Evolutionary conservation across 768 basidiomycete species (phyloP).

Genomic region (Pleurotus citrinopileatus): DNA sequence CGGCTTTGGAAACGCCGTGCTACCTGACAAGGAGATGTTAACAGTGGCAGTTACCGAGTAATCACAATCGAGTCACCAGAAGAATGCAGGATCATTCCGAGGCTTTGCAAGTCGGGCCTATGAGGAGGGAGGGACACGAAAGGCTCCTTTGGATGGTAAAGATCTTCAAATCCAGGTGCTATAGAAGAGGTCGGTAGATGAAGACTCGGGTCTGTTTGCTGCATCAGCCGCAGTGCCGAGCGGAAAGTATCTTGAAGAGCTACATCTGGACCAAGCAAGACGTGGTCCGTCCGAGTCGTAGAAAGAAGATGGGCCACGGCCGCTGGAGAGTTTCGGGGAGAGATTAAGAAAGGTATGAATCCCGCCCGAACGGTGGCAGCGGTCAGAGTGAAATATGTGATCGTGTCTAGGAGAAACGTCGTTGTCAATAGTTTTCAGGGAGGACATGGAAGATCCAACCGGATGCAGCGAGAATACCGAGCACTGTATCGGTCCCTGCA

Average conservation of each 20-base stretch:
- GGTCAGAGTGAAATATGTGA: constrained; percentile 25
- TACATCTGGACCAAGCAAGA: constrained; percentile 26
- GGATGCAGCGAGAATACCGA: constrained; percentile 20
- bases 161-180: constrained; percentile 16
- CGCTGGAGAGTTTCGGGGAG: constrained; percentile 37
- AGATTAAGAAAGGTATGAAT: constrained; percentile 26
- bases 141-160: constrained; percentile 8
- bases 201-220: neutral
- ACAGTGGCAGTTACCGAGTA: neutral
- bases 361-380: constrained; percentile 34
- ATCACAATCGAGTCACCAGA: neutral
- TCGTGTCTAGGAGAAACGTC: constrained; percentile 22
- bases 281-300: constrained; percentile 8
- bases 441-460: constrained; percentile 9
- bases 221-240: constrained; percentile 16
- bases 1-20: constrained; percentile 6
- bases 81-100: constrained; percentile 3
- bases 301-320: constrained; percentile 41
- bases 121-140: constrained; percentile 6
- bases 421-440: neutral
- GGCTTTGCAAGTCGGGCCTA: neutral
- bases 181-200: constrained; percentile 14
- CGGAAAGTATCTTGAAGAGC: constrained; percentile 17
- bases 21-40: neutral
- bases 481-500: constrained; percentile 14